Base-by-base conservation (phyloP, 164 flowering plant species). In the Aristolochia fimbriata region DNA sequence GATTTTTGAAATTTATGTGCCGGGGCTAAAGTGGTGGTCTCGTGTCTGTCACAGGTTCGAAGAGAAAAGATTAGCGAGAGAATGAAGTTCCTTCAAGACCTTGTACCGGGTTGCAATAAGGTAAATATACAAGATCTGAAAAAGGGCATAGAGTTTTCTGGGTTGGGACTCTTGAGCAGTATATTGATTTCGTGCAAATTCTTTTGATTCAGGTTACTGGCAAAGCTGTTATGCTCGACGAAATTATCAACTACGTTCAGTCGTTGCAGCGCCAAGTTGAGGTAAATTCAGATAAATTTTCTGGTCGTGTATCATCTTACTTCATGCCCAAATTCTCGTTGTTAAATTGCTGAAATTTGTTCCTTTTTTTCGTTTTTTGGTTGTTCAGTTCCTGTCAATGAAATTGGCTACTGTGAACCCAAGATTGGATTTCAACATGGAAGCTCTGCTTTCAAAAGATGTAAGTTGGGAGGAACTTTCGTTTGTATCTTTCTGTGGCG, bases 61-160 rank as follows among this genome's bases (percentile, higher is more conserved):
- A 74, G 98, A 67, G 98, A 92, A 73, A 92, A 92, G 73, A 92
- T 92, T 60, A 84, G 98, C 21, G 91, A 92, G 68, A 73, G 96
- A 62, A 92, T 92, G 98, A 92, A 89, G 71, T 79, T 87, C 46
- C 86, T 92, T 57, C 96, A 92, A 64, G 96, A 89, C 79, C 93
- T 92, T 56, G 98, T 92, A 15, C 98, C 98, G 0, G 96, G 96
- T 16, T 89, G 96, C 77, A 87, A 87, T 70, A 91, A 91, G 96
- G 97, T 91, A 31, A 2, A 13, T 2, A 17, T 49, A 20, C 19
- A 49, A 17, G 14, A 20, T 17, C 22, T 49, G 22, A 17, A 49
- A 49, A 2, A 4, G 12, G 51, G 3, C 2, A 31, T n/a, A 31
- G 43, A 37, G 1, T 37, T 37, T 37, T 37, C 43, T 37, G 10